These are phyloP conservation scores for Asterochloris erici DNA, from an alignment of 139 green algal species.

Conservation along the genomic window DNA sequence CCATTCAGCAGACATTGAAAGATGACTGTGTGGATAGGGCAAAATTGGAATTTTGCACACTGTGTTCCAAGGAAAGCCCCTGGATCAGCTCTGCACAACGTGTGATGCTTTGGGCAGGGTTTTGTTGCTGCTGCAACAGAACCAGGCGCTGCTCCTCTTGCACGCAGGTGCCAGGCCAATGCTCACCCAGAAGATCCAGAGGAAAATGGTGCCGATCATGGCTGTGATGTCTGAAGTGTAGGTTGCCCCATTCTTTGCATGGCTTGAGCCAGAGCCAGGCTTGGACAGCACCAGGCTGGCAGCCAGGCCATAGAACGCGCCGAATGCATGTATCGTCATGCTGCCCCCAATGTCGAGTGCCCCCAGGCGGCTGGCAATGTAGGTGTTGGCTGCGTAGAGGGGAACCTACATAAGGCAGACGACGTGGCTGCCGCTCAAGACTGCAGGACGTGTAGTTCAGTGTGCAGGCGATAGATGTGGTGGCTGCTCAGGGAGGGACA, in stretches of 20 bases:
- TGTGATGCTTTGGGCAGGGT: too few relatives aligned
- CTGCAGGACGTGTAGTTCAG: background rate
- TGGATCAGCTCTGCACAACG: background rate
- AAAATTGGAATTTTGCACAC: background rate
- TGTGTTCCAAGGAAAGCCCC: background rate
- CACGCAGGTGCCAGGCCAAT: background rate
- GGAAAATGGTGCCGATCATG: slow-evolving; percentile 58
- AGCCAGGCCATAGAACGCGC: slow-evolving; percentile 47
- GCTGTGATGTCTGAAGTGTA: slow-evolving; percentile 39
- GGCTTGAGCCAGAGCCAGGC: slow-evolving; percentile 7
- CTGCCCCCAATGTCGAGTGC: slow-evolving; percentile 34
- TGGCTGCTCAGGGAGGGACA: background rate
- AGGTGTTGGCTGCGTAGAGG: slow-evolving; percentile 35
- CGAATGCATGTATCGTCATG: slow-evolving; percentile 51
- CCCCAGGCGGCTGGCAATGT: slow-evolving; percentile 17
- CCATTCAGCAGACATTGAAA: too few relatives aligned
- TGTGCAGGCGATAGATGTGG: too few relatives aligned
- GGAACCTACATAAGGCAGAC: slow-evolving; percentile 32
- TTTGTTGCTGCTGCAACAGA: too few relatives aligned
- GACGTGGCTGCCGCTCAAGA: background rate
- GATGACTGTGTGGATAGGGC: too few relatives aligned
- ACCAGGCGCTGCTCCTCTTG: too few relatives aligned
- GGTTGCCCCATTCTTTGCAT: slow-evolving; percentile 33
- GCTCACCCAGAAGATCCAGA: slow-evolving; percentile 47
- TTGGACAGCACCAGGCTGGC: slow-evolving; percentile 27